These are phyloP conservation scores for Rhodamnia argentea DNA, from an alignment of 345 rosid species.

Conservation along the genomic window DNA sequence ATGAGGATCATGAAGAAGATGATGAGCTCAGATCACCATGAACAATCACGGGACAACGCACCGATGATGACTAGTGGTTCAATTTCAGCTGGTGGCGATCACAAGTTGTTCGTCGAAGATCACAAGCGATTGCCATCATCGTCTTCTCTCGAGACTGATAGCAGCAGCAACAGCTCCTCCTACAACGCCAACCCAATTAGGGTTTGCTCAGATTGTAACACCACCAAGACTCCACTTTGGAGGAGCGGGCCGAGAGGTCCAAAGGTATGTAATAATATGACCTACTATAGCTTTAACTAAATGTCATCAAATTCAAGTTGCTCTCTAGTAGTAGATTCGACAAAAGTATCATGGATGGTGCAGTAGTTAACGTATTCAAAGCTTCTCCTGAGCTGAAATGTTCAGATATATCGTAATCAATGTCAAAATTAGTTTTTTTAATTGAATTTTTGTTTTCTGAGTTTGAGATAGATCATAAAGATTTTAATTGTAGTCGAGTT, in stretches of 20 bases:
- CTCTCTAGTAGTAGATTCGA: neutral
- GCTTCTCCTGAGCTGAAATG: neutral
- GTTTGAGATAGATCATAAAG: neutral
- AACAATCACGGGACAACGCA: neutral
- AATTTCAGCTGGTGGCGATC: neutral
- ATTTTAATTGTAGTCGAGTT: neutral
- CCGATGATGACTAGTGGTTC: neutral
- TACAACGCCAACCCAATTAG: constrained; percentile 21
- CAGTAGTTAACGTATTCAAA: neutral
- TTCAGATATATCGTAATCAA: neutral
- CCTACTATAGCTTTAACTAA: neutral
- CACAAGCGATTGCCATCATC: constrained; percentile 14
- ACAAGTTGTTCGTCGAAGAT: constrained; percentile 11
- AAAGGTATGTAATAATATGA: constrained; percentile 37
- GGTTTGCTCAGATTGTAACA: constrained; percentile 89
- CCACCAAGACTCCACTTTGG: constrained; percentile 97
- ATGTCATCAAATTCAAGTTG: neutral
- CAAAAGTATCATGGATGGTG: neutral
- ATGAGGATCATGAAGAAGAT: constrained; percentile 79
- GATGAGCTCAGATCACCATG: constrained; percentile 21
- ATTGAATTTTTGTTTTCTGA: neutral
- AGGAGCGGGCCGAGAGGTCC: constrained; percentile 94
- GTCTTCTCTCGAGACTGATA: constrained; percentile 17
- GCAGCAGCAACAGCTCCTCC: constrained; percentile 13
- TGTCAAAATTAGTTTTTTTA: neutral